These are phyloP conservation scores for Blastomyces gilchristii DNA, from an alignment of 2,329 filamentous ascomycete species.

Conservation along the genomic window DNA sequence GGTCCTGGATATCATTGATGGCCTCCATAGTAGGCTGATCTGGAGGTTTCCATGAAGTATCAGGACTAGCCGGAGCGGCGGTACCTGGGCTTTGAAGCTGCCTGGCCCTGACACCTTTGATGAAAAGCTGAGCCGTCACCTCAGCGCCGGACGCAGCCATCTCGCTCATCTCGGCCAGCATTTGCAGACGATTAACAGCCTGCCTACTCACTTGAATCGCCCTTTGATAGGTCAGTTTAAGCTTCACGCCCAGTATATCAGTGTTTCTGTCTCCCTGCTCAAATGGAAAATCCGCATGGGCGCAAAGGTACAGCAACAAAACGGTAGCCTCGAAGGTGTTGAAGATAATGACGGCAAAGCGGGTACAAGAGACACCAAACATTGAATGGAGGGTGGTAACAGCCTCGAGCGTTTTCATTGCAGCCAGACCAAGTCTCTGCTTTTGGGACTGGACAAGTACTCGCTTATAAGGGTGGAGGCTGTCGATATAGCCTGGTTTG, in stretches of 20 bases:
- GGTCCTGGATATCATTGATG: background rate
- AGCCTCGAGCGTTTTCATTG: background rate
- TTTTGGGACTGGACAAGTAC: conserved; percentile 6
- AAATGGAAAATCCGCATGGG: conserved; percentile 2
- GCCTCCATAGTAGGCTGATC: background rate
- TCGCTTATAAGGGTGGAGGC: conserved; percentile 4
- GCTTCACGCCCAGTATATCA: background rate
- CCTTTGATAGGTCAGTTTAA: background rate
- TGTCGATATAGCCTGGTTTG: background rate
- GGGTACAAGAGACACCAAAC: conserved; percentile 4
- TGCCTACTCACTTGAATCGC: background rate
- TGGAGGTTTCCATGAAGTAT: background rate
- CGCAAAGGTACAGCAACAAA: conserved; percentile 5
- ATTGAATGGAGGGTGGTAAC: conserved; percentile 3
- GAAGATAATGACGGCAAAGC: conserved; percentile 7
- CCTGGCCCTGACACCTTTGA: background rate
- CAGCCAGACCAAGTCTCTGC: background rate
- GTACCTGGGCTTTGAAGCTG: background rate
- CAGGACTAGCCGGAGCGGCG: background rate
- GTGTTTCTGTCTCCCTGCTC: background rate
- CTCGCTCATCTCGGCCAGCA: conserved; percentile 2
- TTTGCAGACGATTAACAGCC: conserved; percentile 5
- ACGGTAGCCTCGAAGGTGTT: conserved; percentile 6
- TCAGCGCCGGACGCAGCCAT: background rate
- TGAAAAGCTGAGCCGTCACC: background rate